Conservation (phyloP, 768 basidiomycete species). For the Chalciporus piperatus region DNA sequence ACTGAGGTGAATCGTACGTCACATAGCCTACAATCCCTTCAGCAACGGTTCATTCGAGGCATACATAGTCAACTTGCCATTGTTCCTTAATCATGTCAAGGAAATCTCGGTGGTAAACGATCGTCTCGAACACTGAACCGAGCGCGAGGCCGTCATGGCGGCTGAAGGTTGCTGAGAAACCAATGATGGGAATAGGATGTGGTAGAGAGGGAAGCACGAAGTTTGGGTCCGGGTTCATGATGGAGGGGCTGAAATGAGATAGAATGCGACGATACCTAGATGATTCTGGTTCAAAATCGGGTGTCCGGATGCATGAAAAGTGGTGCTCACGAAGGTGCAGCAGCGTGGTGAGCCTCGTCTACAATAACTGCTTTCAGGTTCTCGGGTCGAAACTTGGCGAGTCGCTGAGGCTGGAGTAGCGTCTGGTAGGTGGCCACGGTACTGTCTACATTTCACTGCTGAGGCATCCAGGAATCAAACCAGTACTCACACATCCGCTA, state of each 20-base stretch:
- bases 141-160: constrained; percentile 89
- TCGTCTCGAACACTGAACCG: constrained; percentile 82
- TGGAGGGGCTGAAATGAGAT: constrained; percentile 74
- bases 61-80: constrained; percentile 50
- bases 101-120: constrained; percentile 92
- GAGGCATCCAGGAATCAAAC: neutral
- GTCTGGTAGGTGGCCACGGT: constrained; percentile 92
- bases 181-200: constrained; percentile 76
- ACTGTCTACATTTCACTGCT: constrained; percentile 33
- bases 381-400: constrained; percentile 73
- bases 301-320: neutral
- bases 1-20: constrained; percentile 85
- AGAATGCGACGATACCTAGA: constrained; percentile 76
- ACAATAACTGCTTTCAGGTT: constrained; percentile 74
- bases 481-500: constrained; percentile 71
- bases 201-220: constrained; percentile 36
- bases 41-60: neutral
- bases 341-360: constrained; percentile 96
- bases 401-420: constrained; percentile 55
- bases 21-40: constrained; percentile 59
- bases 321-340: constrained; percentile 79
- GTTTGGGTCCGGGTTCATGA: constrained; percentile 50
- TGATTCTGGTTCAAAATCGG: constrained; percentile 4
- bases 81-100: constrained; percentile 90
- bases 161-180: constrained; percentile 94